phyloP scores from a whole-genome alignment of 1,284 basidiomycete species.

The Malassezia yamatoensis region DNA sequence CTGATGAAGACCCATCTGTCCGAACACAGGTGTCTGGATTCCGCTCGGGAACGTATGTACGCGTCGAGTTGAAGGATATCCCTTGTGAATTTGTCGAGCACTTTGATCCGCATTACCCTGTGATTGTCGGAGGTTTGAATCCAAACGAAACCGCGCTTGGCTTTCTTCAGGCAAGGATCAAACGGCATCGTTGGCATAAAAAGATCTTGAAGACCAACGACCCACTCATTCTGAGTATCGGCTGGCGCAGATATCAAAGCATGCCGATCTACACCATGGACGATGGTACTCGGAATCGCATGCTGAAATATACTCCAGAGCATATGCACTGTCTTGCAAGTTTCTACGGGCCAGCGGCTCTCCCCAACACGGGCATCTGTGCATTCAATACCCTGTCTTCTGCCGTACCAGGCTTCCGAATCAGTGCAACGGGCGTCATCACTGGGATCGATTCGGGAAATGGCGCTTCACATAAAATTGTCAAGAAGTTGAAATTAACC shows the following conservation, averaged over 20 bases:
- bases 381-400: conserved; percentile 77
- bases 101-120: conserved; percentile 82
- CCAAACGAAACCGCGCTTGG: conserved; percentile 80
- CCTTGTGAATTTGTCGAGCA: conserved; percentile 86
- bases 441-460: conserved; percentile 64
- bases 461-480: conserved; percentile 67
- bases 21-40: conserved; percentile 80
- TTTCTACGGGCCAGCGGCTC: conserved; percentile 53
- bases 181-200: conserved; percentile 88
- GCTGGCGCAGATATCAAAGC: conserved; percentile 92
- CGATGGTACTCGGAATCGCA: conserved; percentile 72
- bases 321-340: conserved; percentile 99
- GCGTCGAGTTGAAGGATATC: conserved; percentile 72
- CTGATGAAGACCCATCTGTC: conserved; percentile 64
- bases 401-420: conserved; percentile 66
- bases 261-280: conserved; percentile 92
- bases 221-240: conserved; percentile 85
- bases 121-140: conserved; percentile 85
- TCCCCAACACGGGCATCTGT: conserved; percentile 75
- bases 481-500: conserved; percentile 96
- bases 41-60: conserved; percentile 83
- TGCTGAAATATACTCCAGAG: conserved; percentile 99
- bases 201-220: conserved; percentile 94
- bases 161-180: conserved; percentile 87
- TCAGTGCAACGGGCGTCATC: conserved; percentile 88